phyloP scores from a whole-genome alignment of 169 alveolate genomes.

The Toxoplasma gondii region DNA sequence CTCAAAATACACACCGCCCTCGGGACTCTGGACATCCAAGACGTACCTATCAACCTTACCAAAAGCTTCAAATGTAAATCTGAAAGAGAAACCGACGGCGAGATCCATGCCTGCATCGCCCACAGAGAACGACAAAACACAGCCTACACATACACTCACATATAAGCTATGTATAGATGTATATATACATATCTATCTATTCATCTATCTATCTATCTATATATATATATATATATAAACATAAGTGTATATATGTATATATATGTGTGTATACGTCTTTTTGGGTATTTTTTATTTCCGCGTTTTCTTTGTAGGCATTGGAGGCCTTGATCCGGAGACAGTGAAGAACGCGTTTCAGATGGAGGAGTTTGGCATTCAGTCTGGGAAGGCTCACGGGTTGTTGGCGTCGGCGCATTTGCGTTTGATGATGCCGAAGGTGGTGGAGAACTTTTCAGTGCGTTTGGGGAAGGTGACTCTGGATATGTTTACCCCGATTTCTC shows the following conservation, averaged over 20 bases:
- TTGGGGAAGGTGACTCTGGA: conserved; percentile 42
- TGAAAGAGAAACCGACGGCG: not conserved
- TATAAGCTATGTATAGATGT: not conserved
- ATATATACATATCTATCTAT: not conserved
- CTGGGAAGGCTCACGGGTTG: conserved; percentile 16
- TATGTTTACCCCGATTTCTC: conserved; percentile 12
- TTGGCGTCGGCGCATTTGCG: conserved; percentile 24
- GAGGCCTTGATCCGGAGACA: not conserved
- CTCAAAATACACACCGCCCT: conserved; percentile 26
- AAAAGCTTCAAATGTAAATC: conserved; percentile 31
- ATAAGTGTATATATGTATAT: not conserved
- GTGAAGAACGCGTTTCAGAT: not conserved
- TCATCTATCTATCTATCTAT: not conserved
- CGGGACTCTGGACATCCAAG: not conserved
- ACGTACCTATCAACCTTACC: conserved; percentile 18
- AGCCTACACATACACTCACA: no score
- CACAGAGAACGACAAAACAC: not conserved
- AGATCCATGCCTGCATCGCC: not conserved
- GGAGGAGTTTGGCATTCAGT: conserved; percentile 18
- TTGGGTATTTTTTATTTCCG: not conserved
- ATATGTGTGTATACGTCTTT: no score
- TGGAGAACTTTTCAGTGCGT: not conserved
- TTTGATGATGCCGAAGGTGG: conserved; percentile 23
- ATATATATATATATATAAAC: not conserved
- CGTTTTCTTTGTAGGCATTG: not conserved